Base-by-base conservation (phyloP, 805 yeast species). In the Candida takata region DNA sequence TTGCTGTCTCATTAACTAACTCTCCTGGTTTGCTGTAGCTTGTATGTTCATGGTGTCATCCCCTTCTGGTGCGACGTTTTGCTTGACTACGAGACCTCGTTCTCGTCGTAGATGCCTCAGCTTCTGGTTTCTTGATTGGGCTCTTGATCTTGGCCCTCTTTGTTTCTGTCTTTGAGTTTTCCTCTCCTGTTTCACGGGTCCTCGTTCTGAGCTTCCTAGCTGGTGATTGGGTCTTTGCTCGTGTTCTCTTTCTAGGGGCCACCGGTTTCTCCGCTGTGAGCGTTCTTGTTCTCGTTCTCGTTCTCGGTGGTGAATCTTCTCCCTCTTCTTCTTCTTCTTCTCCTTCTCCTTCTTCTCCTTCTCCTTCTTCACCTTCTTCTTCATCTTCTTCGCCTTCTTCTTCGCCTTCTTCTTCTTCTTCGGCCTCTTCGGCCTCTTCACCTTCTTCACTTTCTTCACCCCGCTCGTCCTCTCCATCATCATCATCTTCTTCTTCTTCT, bases 291-390 rank as follows among this genome's bases (percentile, higher is more conserved):
- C 36, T 24, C 31, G 41, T 25, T 33, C 38, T 13, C 33, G 32
- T 24, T 27, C 41, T 15, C 11, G 34, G 34, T 31, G 27, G 31
- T 8, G 27, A 31, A 29, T 36, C 39, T 23, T 38, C 41, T 5
- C 34, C 43, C 24, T 36, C 41, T 6, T 35, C 37, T 23, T 37
- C 41, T 10, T 42, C 44, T 18, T 35, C 41, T 8, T 44, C 38
- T 24, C 33, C 26, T 10, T 27, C 38, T n/a, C 20, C 34, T n/a
- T 31, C 36, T 5, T 27, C 34, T 9, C 28, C 38, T 17, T 18
- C 34, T 3, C 20, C 29, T n/a, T 33, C 37, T 3, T 33, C 44
- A 10, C 20, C 34, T 6, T 21, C 33, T 7, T 24, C 36, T 3
- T 33, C 42, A 16, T 27, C 36, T 5, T 20, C 36, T 5, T 34